Conservation (phyloP, 2,329 filamentous ascomycete species). For the Lachnellula suecica region DNA sequence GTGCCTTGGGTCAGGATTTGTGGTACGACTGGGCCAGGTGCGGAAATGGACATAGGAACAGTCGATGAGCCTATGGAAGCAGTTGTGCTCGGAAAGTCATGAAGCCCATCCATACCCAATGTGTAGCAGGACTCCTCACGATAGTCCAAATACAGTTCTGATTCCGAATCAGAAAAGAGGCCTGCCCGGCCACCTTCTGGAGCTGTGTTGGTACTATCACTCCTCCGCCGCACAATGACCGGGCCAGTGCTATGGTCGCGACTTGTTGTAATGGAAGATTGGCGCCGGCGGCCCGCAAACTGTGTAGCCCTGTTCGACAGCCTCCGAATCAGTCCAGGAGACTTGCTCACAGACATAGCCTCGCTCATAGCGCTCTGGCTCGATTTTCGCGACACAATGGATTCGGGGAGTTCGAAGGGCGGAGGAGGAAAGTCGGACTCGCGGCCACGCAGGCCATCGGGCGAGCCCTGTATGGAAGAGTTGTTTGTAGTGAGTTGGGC, state of each 20-base stretch:
- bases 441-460: slow-evolving; percentile 58
- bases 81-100: slow-evolving; percentile 49
- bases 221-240: slow-evolving; percentile 80
- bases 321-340: slow-evolving; percentile 73
- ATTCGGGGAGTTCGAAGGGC: slow-evolving; percentile 71
- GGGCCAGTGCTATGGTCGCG: slow-evolving; percentile 89
- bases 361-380: slow-evolving; percentile 65
- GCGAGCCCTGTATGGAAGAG: slow-evolving; percentile 66
- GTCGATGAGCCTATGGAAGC: slow-evolving; percentile 47
- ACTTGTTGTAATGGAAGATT: slow-evolving; percentile 75
- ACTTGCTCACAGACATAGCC: slow-evolving; percentile 54
- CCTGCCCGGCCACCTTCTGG: slow-evolving; percentile 46
- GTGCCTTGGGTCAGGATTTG: slow-evolving; percentile 77
- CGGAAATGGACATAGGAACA: slow-evolving; percentile 34
- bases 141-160: slow-evolving; percentile 52
- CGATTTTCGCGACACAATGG: slow-evolving; percentile 60
- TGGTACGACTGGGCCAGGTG: slow-evolving; percentile 72
- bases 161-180: slow-evolving; percentile 54
- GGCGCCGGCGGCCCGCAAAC: slow-evolving; percentile 66
- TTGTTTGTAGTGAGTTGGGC: slow-evolving; percentile 51
- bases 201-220: slow-evolving; percentile 79
- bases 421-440: slow-evolving; percentile 52
- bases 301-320: slow-evolving; percentile 79
- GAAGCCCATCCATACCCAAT: slow-evolving; percentile 40
- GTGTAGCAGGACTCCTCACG: slow-evolving; percentile 45